Base-by-base conservation (phyloP, 345 rosid species). In the Diplotaxis tenuifolia region DNA sequence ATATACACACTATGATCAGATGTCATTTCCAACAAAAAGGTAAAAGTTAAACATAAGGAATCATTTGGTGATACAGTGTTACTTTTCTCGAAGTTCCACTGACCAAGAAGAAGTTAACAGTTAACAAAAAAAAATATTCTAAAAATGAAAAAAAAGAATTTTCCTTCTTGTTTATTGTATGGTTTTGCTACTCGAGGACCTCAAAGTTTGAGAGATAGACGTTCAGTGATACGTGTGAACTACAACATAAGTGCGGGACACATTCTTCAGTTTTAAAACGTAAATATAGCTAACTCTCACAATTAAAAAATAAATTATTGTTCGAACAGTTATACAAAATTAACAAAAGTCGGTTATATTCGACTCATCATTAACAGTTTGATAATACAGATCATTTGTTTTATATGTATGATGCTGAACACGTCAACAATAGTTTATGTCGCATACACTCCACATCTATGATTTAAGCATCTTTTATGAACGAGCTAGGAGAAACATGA, bases 391-490 rank as follows among this genome's bases (percentile, higher is more conserved):
- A 45, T 67, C 71, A 42, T 57, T 68, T 62, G 49, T 50, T 38
- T 40, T 63, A 53, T 62, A 65, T 63, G 8, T 12, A 67, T 72
- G 54, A 68, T 58, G 32, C 71, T 10, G 9, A 81, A 70, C 67
- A 59, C 78, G 59, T 74, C 65, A 67, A 74, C 72, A 49, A 47
- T 50, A 32, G 1, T 74, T 67, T 52, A 31, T 67, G 54, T 67
- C 22, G 7, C 53, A 74, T 66, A 66, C 62, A 72, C 62, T 62
- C 54, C 62, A 18, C 54, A 1, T 31, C 71, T 57, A 65, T 60
- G 58, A 54, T 27, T 69, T 31, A 31, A 76, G 75, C 79, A 76
- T 76, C 75, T 76, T 62, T 62, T 62, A 62, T 36, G 9, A 63
- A 70, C 50, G 65, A n/a, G n/a, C n/a, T n/a, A n/a, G n/a, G n/a